These are phyloP conservation scores for Chrysoporthe cubensis DNA, from an alignment of 2,329 filamentous ascomycete genomes.

Conservation along the genomic window DNA sequence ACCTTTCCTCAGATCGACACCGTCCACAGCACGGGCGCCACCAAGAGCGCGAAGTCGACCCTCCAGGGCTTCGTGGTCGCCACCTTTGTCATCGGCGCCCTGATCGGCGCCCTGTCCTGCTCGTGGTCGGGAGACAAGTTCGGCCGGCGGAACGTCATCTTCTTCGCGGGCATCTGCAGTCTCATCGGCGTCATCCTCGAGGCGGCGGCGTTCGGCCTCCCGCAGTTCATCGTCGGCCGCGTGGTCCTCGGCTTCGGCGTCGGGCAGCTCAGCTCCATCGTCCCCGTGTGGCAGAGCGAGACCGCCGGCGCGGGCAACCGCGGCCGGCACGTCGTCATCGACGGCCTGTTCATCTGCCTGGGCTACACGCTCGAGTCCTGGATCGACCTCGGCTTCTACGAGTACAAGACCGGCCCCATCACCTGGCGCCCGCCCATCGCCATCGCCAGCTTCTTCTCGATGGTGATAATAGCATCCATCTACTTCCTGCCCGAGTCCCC, in stretches of 20 bases:
- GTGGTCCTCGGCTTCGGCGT: slow-evolving; percentile 55
- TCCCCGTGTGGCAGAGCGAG: slow-evolving; percentile 35
- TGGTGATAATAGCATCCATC: slow-evolving; percentile 23
- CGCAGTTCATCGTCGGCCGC: slow-evolving; percentile 55
- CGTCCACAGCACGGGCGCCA: slow-evolving; percentile 43
- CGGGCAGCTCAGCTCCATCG: slow-evolving; percentile 52
- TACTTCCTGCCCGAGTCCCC: slow-evolving; percentile 31
- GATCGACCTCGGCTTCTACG: slow-evolving; percentile 31
- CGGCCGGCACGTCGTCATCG: slow-evolving; percentile 33
- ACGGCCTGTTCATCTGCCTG: slow-evolving; percentile 29
- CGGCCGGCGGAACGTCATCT: slow-evolving; percentile 54
- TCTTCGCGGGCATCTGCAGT: slow-evolving; percentile 52
- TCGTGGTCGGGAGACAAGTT: slow-evolving; percentile 48
- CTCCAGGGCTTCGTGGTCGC: slow-evolving; percentile 35
- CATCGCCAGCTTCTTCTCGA: slow-evolving; percentile 26
- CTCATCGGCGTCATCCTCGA: slow-evolving; percentile 53
- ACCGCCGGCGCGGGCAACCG: slow-evolving; percentile 31
- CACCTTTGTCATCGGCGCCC: slow-evolving; percentile 33
- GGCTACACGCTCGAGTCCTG: slow-evolving; percentile 30
- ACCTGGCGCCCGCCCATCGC: slow-evolving; percentile 30
- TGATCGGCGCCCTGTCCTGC: slow-evolving; percentile 32
- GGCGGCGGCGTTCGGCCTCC: slow-evolving; percentile 48
- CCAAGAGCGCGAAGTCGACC: slow-evolving; percentile 45
- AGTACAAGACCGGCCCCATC: slow-evolving; percentile 29
- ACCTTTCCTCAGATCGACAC: slow-evolving; percentile 56